A percentile compares a stretch with the other conserved stretches of the same genome.
Conservation (phyloP, 1,284 basidiomycete genomes). For the Porodaedalea pini region DNA sequence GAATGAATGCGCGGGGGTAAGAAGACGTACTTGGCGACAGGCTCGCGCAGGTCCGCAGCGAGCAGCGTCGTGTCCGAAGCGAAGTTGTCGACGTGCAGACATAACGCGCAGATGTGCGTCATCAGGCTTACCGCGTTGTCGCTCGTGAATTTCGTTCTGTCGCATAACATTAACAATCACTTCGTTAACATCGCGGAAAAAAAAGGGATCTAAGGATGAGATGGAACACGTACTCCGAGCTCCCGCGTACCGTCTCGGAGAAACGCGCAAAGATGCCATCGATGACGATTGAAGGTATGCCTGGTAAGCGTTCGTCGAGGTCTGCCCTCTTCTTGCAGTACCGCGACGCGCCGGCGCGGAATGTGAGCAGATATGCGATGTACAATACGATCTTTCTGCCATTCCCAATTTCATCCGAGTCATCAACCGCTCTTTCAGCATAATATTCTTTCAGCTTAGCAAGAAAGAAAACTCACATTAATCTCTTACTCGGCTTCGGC, state of each 20-base stretch:
- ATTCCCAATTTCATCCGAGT: not conserved
- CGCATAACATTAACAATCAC: constrained; percentile 4
- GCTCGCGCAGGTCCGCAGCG: constrained; percentile 70
- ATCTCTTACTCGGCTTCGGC: constrained; percentile 50
- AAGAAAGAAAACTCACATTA: constrained; percentile 42
- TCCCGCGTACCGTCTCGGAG: constrained; percentile 66
- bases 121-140: constrained; percentile 68
- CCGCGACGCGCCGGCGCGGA: constrained; percentile 48
- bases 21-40: constrained; percentile 53
- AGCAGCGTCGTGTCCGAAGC: constrained; percentile 64
- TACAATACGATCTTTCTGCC: constrained; percentile 74
- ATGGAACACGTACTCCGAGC: constrained; percentile 49
- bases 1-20: not conserved
- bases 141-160: constrained; percentile 65
- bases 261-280: constrained; percentile 79
- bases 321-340: constrained; percentile 45
- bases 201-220: too few relatives aligned
- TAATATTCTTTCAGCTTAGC: not conserved
- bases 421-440: constrained; percentile 8
- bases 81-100: constrained; percentile 74
- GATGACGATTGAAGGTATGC: constrained; percentile 61
- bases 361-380: constrained; percentile 72
- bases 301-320: constrained; percentile 51
- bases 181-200: too few relatives aligned
- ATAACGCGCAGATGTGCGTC: constrained; percentile 76